These are phyloP conservation scores for Syncephalastrum contaminatum DNA, from an alignment of 371 early-diverging fungal species.

Conservation along the genomic window DNA sequence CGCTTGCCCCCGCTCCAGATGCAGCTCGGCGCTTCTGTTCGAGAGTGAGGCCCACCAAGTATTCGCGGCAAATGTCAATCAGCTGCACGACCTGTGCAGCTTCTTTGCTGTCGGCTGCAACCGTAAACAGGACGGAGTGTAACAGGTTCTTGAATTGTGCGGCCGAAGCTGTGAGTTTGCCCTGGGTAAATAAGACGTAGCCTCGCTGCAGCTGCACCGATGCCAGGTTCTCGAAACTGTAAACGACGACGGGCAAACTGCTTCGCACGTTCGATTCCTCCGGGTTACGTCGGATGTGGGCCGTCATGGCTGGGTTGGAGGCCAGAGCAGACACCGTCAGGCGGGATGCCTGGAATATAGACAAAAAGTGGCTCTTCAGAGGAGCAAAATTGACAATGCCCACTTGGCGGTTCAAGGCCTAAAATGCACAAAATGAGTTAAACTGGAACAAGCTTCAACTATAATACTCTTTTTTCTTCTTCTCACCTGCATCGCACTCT, in stretches of 20 bases:
- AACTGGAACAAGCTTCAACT: neutral
- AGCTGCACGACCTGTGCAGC: constrained; percentile 76
- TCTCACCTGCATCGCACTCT: constrained; percentile 86
- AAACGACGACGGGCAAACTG: constrained; percentile 53
- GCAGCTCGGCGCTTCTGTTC: constrained; percentile 75
- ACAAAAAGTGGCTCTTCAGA: constrained; percentile 82
- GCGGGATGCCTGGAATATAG: constrained; percentile 76
- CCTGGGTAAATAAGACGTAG: constrained; percentile 73
- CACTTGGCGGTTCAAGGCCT: constrained; percentile 84
- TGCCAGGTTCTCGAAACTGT: constrained; percentile 54
- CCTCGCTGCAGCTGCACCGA: constrained; percentile 71
- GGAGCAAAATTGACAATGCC: constrained; percentile 90
- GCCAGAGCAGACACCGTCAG: constrained; percentile 65
- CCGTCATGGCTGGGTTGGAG: constrained; percentile 57
- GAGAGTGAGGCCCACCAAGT: constrained; percentile 83
- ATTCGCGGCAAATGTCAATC: constrained; percentile 84
- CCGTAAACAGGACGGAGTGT: constrained; percentile 70
- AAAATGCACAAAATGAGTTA: neutral
- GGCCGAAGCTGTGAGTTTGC: constrained; percentile 76
- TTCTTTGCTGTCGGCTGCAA: constrained; percentile 57
- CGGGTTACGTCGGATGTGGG: constrained; percentile 65
- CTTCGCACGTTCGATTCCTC: constrained; percentile 54
- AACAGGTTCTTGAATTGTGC: constrained; percentile 74
- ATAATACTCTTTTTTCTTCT: constrained; percentile 1
- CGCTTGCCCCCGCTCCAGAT: constrained; percentile 28